A percentile compares a stretch with the other conserved stretches of the same genome.
These are phyloP conservation scores for Friedmanniomyces simplex DNA, from an alignment of 495 filamentous ascomycete species.

Conservation along the genomic window DNA sequence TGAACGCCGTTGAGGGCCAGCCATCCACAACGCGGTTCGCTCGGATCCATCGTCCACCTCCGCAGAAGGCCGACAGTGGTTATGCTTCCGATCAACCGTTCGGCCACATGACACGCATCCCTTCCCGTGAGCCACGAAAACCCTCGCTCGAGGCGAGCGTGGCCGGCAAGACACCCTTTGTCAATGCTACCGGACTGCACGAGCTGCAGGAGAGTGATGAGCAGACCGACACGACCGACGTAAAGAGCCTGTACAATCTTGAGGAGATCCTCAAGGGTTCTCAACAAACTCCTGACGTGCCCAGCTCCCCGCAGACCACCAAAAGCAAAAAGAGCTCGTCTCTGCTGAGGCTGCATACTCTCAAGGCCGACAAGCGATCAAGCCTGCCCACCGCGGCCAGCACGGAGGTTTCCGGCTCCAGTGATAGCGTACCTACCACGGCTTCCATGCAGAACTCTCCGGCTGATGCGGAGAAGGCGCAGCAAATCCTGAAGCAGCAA, in stretches of 20 bases:
- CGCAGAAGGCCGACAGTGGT: constrained; percentile 19
- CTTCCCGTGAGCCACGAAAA: background rate
- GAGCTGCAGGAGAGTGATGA: background rate
- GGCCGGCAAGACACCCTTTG: background rate
- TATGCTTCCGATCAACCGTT: constrained; percentile 12
- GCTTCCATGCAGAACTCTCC: background rate
- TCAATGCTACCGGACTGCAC: background rate
- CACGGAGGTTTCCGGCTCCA: background rate
- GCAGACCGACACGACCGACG: constrained; percentile 8
- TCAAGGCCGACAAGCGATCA: constrained; percentile 5
- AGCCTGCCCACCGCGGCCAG: background rate
- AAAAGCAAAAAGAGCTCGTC: constrained; percentile 12
- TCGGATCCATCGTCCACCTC: background rate
- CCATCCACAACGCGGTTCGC: background rate
- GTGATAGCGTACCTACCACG: background rate
- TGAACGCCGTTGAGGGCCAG: background rate
- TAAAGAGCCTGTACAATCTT: constrained; percentile 25
- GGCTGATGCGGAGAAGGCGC: constrained; percentile 1
- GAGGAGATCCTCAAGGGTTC: constrained; percentile 19
- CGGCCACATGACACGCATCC: background rate
- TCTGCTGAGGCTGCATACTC: constrained; percentile 1
- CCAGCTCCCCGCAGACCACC: background rate
- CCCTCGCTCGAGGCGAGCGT: background rate
- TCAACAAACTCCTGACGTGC: background rate
- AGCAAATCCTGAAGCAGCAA: constrained; percentile 9